Percentiles rank a stretch among this genome's conserved stretches.
Conservation (phyloP, 2,329 filamentous ascomycete species). For the Neodidymelliopsis sp. region DNA sequence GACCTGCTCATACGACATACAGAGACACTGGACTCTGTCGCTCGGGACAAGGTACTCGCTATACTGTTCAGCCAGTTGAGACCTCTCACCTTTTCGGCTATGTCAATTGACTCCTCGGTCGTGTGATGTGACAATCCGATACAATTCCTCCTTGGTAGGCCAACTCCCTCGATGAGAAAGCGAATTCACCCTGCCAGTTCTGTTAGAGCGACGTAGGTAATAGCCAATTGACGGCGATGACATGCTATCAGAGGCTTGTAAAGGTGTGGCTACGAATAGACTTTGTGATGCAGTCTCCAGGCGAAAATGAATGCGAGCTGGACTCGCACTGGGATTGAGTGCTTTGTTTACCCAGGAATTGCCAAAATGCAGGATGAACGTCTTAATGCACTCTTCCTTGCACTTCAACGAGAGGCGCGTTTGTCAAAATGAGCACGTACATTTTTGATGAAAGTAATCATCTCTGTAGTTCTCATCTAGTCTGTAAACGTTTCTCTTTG, state of each 20-base stretch:
- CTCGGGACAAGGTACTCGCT: constrained; percentile 66
- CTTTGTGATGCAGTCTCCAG: too few species aligned
- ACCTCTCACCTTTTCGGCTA: constrained; percentile 56
- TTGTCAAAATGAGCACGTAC: too few species aligned
- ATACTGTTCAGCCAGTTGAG: constrained; percentile 65
- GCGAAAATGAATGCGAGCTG: neutral
- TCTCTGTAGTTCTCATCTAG: too few species aligned
- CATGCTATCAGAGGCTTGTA: neutral
- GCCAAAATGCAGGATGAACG: too few species aligned
- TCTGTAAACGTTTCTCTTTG: too few species aligned
- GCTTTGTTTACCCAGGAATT: too few species aligned
- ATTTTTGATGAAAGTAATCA: too few species aligned
- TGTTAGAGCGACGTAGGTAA: constrained; percentile 52
- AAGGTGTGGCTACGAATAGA: too few species aligned
- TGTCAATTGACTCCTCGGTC: constrained; percentile 65
- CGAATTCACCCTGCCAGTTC: constrained; percentile 68
- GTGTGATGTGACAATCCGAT: constrained; percentile 65
- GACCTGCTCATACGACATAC: too few species aligned
- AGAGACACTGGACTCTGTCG: neutral
- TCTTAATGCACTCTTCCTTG: too few species aligned
- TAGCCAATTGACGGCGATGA: neutral
- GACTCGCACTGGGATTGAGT: too few species aligned
- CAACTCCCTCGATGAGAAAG: constrained; percentile 61
- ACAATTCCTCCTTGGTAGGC: constrained; percentile 63
- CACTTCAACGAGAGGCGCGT: too few species aligned